Percentiles rank a stretch among this genome's conserved stretches.
These are phyloP conservation scores for Cercospora citrullina DNA, from an alignment of 2,329 filamentous ascomycete genomes.

Conservation along the genomic window DNA sequence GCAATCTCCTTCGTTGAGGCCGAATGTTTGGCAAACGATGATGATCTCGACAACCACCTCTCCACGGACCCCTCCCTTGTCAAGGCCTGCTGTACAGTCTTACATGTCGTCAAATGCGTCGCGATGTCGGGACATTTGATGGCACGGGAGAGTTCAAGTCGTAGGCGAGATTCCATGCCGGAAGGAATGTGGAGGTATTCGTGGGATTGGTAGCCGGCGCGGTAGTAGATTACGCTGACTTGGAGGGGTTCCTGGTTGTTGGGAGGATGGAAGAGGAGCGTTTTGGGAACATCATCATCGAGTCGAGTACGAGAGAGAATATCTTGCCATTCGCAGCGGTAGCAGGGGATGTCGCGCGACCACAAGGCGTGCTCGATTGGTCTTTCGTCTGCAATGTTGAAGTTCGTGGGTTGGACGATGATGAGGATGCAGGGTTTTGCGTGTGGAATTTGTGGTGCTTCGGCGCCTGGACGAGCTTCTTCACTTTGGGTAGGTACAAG, in stretches of 20 bases:
- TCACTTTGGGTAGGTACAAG: background rate
- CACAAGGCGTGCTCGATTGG: slow-evolving; percentile 49
- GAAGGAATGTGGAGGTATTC: slow-evolving; percentile 40
- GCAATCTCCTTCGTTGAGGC: background rate
- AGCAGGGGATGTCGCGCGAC: slow-evolving; percentile 40
- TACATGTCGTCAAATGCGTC: slow-evolving; percentile 46
- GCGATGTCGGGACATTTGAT: slow-evolving; percentile 50
- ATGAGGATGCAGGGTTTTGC: slow-evolving; percentile 42
- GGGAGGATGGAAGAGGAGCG: slow-evolving; percentile 40
- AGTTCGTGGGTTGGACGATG: slow-evolving; percentile 48
- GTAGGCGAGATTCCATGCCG: slow-evolving; percentile 38
- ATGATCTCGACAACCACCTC: background rate
- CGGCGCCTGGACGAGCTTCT: background rate
- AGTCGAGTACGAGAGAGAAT: slow-evolving; percentile 36
- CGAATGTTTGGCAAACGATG: background rate
- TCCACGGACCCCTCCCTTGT: slow-evolving; percentile 17
- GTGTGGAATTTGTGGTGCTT: background rate
- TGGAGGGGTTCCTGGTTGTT: slow-evolving; percentile 33
- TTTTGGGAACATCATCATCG: slow-evolving; percentile 27
- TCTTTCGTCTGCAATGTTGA: slow-evolving; percentile 49
- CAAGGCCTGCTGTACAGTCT: slow-evolving; percentile 48
- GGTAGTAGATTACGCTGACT: slow-evolving; percentile 47
- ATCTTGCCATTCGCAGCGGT: slow-evolving; percentile 42
- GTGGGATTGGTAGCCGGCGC: slow-evolving; percentile 45
- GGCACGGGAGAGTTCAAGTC: slow-evolving; percentile 43